Evolutionary conservation across 2,329 filamentous ascomycete genomes (phyloP).

Genomic region (Penicillium aurantiogriseum): DNA sequence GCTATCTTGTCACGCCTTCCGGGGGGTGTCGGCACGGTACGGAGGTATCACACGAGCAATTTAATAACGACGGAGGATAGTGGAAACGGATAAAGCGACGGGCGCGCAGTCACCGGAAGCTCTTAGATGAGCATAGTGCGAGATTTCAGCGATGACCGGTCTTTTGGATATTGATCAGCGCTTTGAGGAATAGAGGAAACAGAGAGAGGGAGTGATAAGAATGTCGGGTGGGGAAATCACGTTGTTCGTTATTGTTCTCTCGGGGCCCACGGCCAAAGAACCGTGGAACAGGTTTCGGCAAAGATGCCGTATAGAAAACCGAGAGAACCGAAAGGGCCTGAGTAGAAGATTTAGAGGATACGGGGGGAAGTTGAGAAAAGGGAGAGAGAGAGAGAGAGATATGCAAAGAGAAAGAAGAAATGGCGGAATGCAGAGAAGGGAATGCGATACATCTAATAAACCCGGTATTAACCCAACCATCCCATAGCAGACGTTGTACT

Average conservation of each 20-base stretch:
- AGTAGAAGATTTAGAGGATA: neutral
- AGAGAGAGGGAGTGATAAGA: neutral
- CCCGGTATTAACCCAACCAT: neutral
- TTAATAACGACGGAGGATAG: neutral
- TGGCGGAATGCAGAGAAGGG: slow-evolving; percentile 7
- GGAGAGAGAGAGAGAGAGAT: neutral
- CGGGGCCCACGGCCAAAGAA: slow-evolving; percentile 16
- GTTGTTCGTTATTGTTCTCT: slow-evolving; percentile 8
- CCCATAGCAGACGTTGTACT: slow-evolving; percentile 5
- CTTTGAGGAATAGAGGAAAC: neutral
- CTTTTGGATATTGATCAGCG: neutral
- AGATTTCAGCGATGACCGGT: neutral
- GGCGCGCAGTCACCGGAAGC: slow-evolving; percentile 2
- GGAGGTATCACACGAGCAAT: neutral
- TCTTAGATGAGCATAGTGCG: slow-evolving; percentile 9
- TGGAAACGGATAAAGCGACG: slow-evolving; percentile 1
- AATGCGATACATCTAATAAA: slow-evolving; percentile 11
- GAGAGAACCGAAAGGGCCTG: slow-evolving; percentile 10
- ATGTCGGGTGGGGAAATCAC: slow-evolving; percentile 6
- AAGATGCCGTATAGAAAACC: slow-evolving; percentile 5
- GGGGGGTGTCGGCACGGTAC: neutral
- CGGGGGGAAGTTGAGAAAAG: neutral
- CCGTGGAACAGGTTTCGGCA: slow-evolving; percentile 17
- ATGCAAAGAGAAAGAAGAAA: slow-evolving; percentile 2
- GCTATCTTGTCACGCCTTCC: neutral